These are phyloP conservation scores for Claviceps maximensis DNA, from an alignment of 2,329 filamentous ascomycete species.

Conservation along the genomic window DNA sequence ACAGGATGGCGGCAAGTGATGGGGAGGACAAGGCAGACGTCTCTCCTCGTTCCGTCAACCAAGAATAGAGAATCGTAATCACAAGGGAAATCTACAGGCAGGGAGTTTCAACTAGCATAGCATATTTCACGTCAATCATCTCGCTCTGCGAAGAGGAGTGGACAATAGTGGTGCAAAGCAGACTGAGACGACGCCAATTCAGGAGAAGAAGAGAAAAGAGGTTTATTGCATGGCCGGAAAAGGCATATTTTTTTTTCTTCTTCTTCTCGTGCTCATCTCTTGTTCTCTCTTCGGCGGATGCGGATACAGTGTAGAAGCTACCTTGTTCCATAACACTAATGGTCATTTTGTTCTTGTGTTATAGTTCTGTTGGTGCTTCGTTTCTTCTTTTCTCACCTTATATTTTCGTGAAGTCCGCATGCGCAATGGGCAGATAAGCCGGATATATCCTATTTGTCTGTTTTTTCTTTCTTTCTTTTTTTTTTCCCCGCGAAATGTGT, in stretches of 20 bases:
- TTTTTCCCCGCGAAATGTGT: too few relatives aligned
- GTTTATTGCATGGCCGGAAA: background rate
- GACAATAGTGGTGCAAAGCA: too few relatives aligned
- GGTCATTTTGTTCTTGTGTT: background rate
- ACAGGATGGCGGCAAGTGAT: background rate
- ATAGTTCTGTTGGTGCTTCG: background rate
- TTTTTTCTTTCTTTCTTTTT: too few relatives aligned
- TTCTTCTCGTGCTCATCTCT: too few relatives aligned
- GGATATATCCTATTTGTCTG: too few relatives aligned
- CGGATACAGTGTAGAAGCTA: background rate
- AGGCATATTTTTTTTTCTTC: background rate
- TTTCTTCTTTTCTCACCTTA: too few relatives aligned
- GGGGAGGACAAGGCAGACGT: background rate
- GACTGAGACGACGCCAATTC: background rate
- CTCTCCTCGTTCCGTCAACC: background rate
- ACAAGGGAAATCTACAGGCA: background rate
- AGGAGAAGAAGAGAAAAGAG: background rate
- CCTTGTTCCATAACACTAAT: background rate
- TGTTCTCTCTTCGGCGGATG: too few relatives aligned
- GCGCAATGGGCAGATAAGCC: too few relatives aligned
- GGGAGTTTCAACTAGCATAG: constrained; percentile 15
- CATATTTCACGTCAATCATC: constrained; percentile 6
- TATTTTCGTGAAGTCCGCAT: too few relatives aligned
- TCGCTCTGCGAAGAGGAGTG: background rate
- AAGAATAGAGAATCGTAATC: background rate